Base-by-base conservation (phyloP, 2,329 filamentous ascomycete species). In the Chalara sp. region DNA sequence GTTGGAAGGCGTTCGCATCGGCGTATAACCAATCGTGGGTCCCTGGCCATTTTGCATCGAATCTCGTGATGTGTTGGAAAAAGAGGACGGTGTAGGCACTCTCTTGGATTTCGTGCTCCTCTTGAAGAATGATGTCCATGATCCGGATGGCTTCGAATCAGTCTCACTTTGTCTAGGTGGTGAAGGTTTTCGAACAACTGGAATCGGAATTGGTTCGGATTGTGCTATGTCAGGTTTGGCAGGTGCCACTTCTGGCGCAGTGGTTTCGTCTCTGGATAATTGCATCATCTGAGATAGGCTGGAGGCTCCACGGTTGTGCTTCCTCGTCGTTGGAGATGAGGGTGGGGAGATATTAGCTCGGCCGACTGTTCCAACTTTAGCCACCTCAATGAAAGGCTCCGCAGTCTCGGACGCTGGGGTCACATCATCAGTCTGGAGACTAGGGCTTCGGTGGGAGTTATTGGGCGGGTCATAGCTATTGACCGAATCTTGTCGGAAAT, bases 41-140 rank as follows among this genome's bases (percentile, higher is more conserved):
- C 41, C 41, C 35, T 50, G 50, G 6, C 52, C 65, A 10, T 67
- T 68, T 45, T 74, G 70, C 75, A 96, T 92, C 12, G 91, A 95
- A 63, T 96, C 91, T 56, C 90, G 80, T 1, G 91, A 96, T 0
- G 89, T 88, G 62, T 96, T 96, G 5, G 89, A 90, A 65, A 95
- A 93, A n/a, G 91, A 90, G 0, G 88, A 86, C 4, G 86, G 78
- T 2, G 64, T 75, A 55, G 65, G 78, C 68, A 64, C 72, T 64
- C 68, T 81, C 70, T 78, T 73, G 67, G 73, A 73, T 70, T 73
- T 61, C 72, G 70, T 42, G 69, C 71, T 47, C 52, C 64, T 49
- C 72, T 80, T 81, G 68, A 96, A 89, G 35, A 96, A 79, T 0
- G 87, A 83, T 4, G 83, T 80, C 74, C 90, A 87, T 1, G 84